Percentiles rank a stretch among this genome's conserved stretches.
Conservation (phyloP, 805 yeast genomes). For the Blastobotrys americana region DNA sequence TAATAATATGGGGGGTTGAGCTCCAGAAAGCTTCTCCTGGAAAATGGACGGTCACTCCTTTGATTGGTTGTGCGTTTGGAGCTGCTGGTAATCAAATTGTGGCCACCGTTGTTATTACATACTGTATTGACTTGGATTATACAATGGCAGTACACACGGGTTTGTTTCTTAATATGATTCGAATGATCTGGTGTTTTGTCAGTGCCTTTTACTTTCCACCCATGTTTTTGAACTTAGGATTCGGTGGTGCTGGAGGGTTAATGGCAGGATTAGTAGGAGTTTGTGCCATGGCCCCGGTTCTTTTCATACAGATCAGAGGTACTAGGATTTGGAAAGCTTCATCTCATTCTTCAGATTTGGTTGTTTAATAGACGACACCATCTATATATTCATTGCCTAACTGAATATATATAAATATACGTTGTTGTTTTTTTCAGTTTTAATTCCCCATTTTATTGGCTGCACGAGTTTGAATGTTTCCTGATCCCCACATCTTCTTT, state of each 20-base stretch:
- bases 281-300: conserved; percentile 5
- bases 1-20: conserved; percentile 23
- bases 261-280: conserved; percentile 14
- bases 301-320: conserved; percentile 1
- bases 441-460: too few relatives aligned
- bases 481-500: too few relatives aligned
- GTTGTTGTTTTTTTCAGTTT: too few relatives aligned
- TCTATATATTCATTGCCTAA: too few relatives aligned
- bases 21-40: conserved; percentile 16
- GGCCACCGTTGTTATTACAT: conserved; percentile 25
- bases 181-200: conserved; percentile 25
- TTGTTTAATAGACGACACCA: conserved; percentile 1
- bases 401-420: too few relatives aligned
- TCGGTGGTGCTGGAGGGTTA: conserved; percentile 14
- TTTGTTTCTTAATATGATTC: conserved; percentile 21
- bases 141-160: conserved; percentile 22
- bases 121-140: conserved; percentile 21
- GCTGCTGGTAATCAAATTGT: conserved; percentile 25
- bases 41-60: conserved; percentile 24
- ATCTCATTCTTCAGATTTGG: neutral
- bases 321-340: too few relatives aligned
- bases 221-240: conserved; percentile 23
- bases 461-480: too few relatives aligned
- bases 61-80: conserved; percentile 24
- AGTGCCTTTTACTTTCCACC: conserved; percentile 29